Evolutionary conservation across 2,329 filamentous ascomycete genomes (phyloP), one percentile per base, ranked within the genome.

Genomic region (Chalaropsis thielavioides): DNA sequence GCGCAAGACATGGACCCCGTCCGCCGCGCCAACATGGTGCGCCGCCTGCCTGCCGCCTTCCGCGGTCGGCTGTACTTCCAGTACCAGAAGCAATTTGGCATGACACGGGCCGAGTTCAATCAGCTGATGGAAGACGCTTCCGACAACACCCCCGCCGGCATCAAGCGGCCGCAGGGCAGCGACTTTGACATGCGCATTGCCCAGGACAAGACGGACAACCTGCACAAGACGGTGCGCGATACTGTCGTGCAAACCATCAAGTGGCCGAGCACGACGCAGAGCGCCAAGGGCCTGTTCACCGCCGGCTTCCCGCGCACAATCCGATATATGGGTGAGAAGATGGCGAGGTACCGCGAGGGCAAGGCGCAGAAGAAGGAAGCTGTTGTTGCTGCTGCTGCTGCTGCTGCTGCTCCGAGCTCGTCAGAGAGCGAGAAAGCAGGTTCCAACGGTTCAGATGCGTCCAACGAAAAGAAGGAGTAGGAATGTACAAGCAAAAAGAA

Each of bases 21-120:
- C 66, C 91, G 89, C 71, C 86, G 94, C 66, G 90, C 89, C 19
- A 99, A 99, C 75, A 99, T 99, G 90, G 92, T 99, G 10, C 85
- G 94, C 4, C 87, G 94, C 13, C 79, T 99, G 11, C 94, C 94
- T 3, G 87, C 88, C 70, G 81, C 85, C 5, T 97, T 99, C 80
- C 84, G 94, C 44, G 84, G 88, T 64, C 92, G 90, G 67, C 79
- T 99, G 0, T 99, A 99, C 76, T 96, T 96, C 74, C 86, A 92
- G 71, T 99, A 96, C 74, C 92, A 96, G 74, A 86, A 87, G 73
- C 92, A 95, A 71, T 95, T 92, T 71, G 82, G 83, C 65, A 94
- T 99, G 54, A 90, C 92, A 0, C 85, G 85, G 17, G 81, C 83
- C 3, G 90, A 96, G 64, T 99, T 96, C 74, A 80, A 89, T 71